Conservation (phyloP, 2,329 filamentous ascomycete genomes). For the Alternaria sp. region DNA sequence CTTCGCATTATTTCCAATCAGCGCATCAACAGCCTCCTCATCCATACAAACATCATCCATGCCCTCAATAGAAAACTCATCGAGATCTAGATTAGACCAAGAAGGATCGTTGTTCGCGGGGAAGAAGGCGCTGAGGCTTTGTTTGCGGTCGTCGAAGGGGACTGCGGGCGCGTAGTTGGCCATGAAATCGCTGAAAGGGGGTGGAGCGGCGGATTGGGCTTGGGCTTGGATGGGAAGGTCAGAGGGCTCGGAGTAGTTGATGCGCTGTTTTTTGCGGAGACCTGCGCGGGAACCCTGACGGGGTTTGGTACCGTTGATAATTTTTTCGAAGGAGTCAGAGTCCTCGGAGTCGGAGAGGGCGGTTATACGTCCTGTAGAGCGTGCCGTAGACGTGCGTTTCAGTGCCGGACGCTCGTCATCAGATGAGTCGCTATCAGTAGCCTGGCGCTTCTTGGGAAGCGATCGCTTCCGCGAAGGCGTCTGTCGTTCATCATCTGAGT, state of each 20-base stretch:
- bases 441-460: not conserved
- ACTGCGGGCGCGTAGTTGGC: not conserved
- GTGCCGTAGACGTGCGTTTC: not conserved
- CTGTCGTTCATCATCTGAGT: not conserved
- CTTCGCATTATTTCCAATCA: not conserved
- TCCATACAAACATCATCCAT: not conserved
- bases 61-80: not conserved
- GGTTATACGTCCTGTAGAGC: not conserved
- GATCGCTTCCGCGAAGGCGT: not conserved
- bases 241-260: slow-evolving; percentile 16
- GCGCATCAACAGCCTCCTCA: not conserved
- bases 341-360: not conserved
- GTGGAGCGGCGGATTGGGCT: not conserved
- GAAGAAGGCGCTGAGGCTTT: slow-evolving; percentile 3
- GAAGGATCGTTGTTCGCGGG: not conserved
- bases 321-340: slow-evolving; percentile 2
- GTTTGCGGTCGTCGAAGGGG: not conserved
- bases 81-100: not conserved
- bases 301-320: not conserved
- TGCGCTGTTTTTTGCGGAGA: slow-evolving; percentile 16
- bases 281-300: not conserved
- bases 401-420: not conserved
- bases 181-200: not conserved
- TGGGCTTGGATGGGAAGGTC: not conserved
- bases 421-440: not conserved